Conservation (phyloP, 2,329 filamentous ascomycete genomes). For the Colletotrichum lupini region DNA sequence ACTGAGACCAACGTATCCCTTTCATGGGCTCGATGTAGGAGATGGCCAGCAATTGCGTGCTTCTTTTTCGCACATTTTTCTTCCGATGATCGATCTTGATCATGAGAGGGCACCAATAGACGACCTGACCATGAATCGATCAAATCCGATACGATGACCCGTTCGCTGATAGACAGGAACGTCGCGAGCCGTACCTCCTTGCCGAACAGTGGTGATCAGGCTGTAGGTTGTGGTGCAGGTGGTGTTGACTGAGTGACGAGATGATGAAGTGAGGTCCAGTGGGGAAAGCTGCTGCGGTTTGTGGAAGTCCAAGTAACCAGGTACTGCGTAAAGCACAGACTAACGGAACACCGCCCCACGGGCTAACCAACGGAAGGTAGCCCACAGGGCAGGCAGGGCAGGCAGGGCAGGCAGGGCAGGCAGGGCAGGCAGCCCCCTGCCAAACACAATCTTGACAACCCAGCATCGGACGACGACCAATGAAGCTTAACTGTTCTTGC, state of each 20-base stretch:
- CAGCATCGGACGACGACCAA: background rate
- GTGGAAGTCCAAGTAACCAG: background rate
- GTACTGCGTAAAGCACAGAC: background rate
- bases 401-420: background rate
- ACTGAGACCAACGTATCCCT: conserved; percentile 4
- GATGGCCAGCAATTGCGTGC: background rate
- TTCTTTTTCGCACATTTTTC: background rate
- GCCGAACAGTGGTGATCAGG: conserved; percentile 9
- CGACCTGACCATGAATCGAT: conserved; percentile 16
- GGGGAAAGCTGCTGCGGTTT: conserved; percentile 14
- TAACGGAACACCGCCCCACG: conserved; percentile 8
- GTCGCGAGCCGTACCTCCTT: conserved; percentile 20
- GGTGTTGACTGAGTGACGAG: background rate
- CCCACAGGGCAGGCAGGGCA: background rate
- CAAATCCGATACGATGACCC: conserved; percentile 17
- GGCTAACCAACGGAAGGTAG: background rate
- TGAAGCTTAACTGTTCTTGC: background rate
- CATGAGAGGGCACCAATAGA: conserved; percentile 9
- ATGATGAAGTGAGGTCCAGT: background rate
- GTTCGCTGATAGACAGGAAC: conserved; percentile 10
- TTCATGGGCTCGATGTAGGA: conserved; percentile 20
- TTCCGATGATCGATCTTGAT: conserved; percentile 8
- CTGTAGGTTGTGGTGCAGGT: conserved; percentile 5
- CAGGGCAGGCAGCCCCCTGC: conserved; percentile 4
- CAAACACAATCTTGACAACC: background rate